Percentiles rank a stretch among this genome's conserved stretches.
These are phyloP conservation scores for Cucumis cinereus DNA, from an alignment of 306 rosid genomes.

Conservation along the genomic window DNA sequence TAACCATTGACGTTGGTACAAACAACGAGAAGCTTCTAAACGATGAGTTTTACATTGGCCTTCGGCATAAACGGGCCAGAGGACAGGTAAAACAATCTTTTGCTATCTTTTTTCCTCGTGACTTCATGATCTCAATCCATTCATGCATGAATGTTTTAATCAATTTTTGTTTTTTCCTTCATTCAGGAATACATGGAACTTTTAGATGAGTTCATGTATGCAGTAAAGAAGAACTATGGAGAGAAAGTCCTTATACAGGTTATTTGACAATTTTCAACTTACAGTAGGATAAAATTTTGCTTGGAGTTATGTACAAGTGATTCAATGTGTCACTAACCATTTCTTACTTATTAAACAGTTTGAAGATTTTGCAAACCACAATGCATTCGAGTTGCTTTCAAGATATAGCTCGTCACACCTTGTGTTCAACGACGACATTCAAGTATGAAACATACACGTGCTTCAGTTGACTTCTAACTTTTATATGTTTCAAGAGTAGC, in stretches of 20 bases:
- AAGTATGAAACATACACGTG: slow-evolving; percentile 30
- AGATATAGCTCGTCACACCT: slow-evolving; percentile 77
- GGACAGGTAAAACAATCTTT: slow-evolving; percentile 51
- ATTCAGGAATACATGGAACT: slow-evolving; percentile 81
- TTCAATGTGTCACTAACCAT: slow-evolving; percentile 4
- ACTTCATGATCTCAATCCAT: background rate
- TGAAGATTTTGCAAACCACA: slow-evolving; percentile 93
- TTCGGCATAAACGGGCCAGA: slow-evolving; percentile 68
- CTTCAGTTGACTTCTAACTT: slow-evolving; percentile 2
- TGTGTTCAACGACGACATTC: slow-evolving; percentile 91
- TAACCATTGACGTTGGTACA: slow-evolving; percentile 94
- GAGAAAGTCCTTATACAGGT: slow-evolving; percentile 92
- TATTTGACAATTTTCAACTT: slow-evolving; percentile 19
- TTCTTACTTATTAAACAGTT: slow-evolving; percentile 37
- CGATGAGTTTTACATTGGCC: slow-evolving; percentile 86
- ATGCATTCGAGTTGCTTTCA: slow-evolving; percentile 76
- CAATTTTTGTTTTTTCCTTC: slow-evolving; percentile 10
- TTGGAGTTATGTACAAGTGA: slow-evolving; percentile 4
- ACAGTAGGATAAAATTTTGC: background rate
- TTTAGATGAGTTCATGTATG: slow-evolving; percentile 88
- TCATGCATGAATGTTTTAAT: background rate
- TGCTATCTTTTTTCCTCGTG: background rate
- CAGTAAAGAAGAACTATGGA: slow-evolving; percentile 87
- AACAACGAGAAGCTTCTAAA: slow-evolving; percentile 80
- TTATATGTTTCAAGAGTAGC: slow-evolving; percentile 5